Conservation (phyloP, 805 yeast genomes). For the Monosporozyma siamensis region DNA sequence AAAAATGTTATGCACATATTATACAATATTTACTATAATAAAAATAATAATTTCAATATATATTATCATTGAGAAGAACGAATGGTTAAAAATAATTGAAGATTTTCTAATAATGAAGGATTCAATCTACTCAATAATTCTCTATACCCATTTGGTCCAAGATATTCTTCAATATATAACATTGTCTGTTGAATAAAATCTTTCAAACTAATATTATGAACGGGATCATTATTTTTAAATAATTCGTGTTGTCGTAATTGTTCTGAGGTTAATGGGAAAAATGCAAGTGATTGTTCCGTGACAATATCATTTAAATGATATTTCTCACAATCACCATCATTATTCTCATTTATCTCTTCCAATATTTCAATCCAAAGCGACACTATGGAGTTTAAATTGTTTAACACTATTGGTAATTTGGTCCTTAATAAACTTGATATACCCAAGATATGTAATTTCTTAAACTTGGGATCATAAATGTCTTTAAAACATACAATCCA, state of each 20-base stretch:
- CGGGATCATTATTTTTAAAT: conserved; percentile 38
- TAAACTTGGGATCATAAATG: conserved; percentile 65
- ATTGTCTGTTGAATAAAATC: conserved; percentile 33
- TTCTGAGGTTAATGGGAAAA: conserved; percentile 32
- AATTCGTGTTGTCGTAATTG: conserved; percentile 35
- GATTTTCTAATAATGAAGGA: conserved; percentile 19
- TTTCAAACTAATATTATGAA: conserved; percentile 44
- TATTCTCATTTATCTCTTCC: conserved; percentile 65
- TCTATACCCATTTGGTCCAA: conserved; percentile 20
- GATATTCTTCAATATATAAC: conserved; percentile 18
- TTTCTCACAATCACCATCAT: conserved; percentile 45
- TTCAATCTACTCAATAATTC: conserved; percentile 17
- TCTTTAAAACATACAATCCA: conserved; percentile 42
- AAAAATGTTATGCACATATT: not conserved
- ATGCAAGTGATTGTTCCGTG: conserved; percentile 25
- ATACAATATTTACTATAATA: not conserved
- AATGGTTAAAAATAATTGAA: conserved; percentile 20
- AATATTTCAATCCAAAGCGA: conserved; percentile 43
- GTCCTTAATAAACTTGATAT: conserved; percentile 42
- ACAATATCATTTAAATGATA: conserved; percentile 39
- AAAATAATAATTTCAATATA: not conserved
- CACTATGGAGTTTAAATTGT: conserved; percentile 30
- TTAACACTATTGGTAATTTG: conserved; percentile 24
- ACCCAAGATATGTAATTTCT: conserved; percentile 60
- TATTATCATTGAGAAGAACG: not conserved